Conservation (phyloP, 352 stramenopile genomes). For the Phytophthora hibernalis region DNA sequence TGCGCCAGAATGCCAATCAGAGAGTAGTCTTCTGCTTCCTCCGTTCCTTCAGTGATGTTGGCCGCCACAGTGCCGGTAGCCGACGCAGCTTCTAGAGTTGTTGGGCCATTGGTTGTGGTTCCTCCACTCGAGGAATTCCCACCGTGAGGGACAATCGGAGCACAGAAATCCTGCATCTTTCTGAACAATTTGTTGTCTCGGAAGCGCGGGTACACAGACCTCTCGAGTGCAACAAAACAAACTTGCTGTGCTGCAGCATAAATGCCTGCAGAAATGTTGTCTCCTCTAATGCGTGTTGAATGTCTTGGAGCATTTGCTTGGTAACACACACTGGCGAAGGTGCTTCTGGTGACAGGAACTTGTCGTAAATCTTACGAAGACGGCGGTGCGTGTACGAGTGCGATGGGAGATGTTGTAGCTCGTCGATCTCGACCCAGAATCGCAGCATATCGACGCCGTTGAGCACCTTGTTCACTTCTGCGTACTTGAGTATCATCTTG, state of each 20-base stretch:
- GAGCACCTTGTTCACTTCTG: constrained; percentile 60
- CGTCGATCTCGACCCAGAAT: constrained; percentile 87
- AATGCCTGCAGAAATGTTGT: constrained; percentile 78
- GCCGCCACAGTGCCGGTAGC: constrained; percentile 22
- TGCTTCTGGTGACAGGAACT: constrained; percentile 79
- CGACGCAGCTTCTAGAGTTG: constrained; percentile 18
- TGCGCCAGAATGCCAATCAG: constrained; percentile 69
- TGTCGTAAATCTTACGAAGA: constrained; percentile 88
- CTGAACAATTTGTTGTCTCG: constrained; percentile 77
- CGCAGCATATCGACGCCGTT: constrained; percentile 69
- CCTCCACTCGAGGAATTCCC: not conserved
- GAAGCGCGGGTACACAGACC: constrained; percentile 81
- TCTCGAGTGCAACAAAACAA: constrained; percentile 71
- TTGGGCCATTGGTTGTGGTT: not conserved
- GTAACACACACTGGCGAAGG: constrained; percentile 81
- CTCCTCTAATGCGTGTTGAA: constrained; percentile 60
- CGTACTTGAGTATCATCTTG: constrained; percentile 76
- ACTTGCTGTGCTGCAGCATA: constrained; percentile 73
- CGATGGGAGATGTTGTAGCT: constrained; percentile 73
- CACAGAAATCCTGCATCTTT: constrained; percentile 82
- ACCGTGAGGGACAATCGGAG: constrained; percentile 34
- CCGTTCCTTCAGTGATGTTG: constrained; percentile 24
- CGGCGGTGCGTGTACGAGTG: constrained; percentile 84
- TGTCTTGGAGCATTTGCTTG: constrained; percentile 66
- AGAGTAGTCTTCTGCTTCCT: constrained; percentile 62